Conservation (phyloP, 2,329 filamentous ascomycete species). For the Trichoderma afroharzianum region DNA sequence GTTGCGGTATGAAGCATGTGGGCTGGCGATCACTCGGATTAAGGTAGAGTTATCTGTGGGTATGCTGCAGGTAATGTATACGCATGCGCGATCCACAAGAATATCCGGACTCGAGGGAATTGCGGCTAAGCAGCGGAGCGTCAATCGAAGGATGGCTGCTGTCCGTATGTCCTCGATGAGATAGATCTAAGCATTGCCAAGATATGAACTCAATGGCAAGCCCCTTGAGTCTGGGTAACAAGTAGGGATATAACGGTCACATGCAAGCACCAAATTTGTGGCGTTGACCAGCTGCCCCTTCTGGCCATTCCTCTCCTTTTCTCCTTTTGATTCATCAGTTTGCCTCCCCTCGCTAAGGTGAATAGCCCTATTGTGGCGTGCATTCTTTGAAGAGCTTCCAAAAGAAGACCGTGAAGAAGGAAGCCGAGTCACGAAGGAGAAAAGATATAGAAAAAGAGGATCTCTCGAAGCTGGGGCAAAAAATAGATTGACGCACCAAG, state of each 20-base stretch:
- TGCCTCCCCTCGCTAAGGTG: not conserved
- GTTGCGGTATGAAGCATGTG: slow-evolving; percentile 1
- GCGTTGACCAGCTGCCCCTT: not conserved
- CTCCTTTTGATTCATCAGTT: not conserved
- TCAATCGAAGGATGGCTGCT: not conserved
- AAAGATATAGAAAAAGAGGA: not conserved
- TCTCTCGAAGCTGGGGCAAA: not conserved
- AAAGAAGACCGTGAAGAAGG: not conserved
- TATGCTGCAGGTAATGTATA: not conserved
- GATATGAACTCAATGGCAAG: not conserved
- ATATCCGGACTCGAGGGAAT: not conserved
- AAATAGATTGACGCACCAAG: slow-evolving; percentile 5
- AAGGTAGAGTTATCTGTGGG: not conserved
- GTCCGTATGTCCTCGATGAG: not conserved
- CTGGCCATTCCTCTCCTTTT: not conserved
- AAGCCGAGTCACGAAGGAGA: slow-evolving; percentile 7
- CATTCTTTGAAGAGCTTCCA: not conserved
- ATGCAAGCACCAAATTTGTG: not conserved
- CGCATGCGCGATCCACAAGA: not conserved
- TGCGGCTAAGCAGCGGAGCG: not conserved
- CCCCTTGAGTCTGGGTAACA: not conserved
- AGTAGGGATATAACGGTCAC: not conserved
- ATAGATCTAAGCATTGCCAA: not conserved
- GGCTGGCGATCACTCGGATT: not conserved
- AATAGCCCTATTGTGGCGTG: not conserved